Conservation (phyloP, 805 yeast species). For the Cyberlindnera petersonii region DNA sequence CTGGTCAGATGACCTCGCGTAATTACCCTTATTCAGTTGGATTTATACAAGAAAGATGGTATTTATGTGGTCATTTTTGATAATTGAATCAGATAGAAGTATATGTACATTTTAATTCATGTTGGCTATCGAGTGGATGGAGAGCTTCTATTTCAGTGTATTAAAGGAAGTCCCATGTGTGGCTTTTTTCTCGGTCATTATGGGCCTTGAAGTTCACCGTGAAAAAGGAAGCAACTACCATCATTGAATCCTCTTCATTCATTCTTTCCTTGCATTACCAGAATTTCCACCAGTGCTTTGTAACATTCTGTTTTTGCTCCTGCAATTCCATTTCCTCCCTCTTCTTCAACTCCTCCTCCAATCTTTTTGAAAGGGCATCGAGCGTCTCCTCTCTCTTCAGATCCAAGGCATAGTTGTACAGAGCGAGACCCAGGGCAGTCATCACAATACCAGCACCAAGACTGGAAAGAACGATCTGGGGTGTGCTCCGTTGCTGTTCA, state of each 20-base stretch:
- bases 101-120: too few relatives aligned
- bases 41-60: too few relatives aligned
- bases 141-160: too few relatives aligned
- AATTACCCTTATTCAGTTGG: too few relatives aligned
- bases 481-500: slow-evolving; percentile 4
- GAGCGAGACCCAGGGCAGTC: slow-evolving; percentile 19
- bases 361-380: slow-evolving; percentile 4
- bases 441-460: slow-evolving; percentile 19
- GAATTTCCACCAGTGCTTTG: slow-evolving; percentile 4
- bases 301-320: background rate
- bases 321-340: slow-evolving; percentile 4
- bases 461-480: slow-evolving; percentile 18
- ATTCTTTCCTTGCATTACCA: slow-evolving; percentile 2
- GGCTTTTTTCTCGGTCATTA: too few relatives aligned
- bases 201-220: too few relatives aligned
- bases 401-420: slow-evolving; percentile 21
- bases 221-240: too few relatives aligned
- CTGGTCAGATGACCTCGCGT: slow-evolving; percentile 6
- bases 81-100: too few relatives aligned
- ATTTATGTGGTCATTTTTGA: background rate
- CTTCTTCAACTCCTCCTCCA: slow-evolving; percentile 8
- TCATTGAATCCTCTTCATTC: too few relatives aligned
- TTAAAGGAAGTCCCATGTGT: too few relatives aligned
- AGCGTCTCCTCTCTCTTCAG: slow-evolving; percentile 17
- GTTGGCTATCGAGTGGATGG: too few relatives aligned